These are phyloP conservation scores for Teunomyces stri DNA, from an alignment of 805 yeast species.

Conservation along the genomic window DNA sequence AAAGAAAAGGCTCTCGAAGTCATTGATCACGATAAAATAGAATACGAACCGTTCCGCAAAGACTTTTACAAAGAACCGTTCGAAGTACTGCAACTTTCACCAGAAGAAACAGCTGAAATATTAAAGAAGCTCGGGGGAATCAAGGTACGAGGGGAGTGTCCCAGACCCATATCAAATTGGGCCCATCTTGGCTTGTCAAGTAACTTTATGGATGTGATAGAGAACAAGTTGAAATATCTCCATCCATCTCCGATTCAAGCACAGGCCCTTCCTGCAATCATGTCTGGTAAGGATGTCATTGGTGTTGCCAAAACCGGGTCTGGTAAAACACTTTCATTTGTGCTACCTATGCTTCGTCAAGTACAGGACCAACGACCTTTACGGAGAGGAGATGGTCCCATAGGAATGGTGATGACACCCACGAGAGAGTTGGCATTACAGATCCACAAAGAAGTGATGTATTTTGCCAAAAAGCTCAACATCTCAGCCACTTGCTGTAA, in stretches of 20 bases:
- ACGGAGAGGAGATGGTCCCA: conserved; percentile 56
- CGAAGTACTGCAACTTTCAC: conserved; percentile 47
- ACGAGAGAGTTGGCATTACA: conserved; percentile 91
- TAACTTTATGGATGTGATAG: conserved; percentile 51
- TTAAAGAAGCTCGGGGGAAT: conserved; percentile 61
- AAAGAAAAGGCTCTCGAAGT: conserved; percentile 50
- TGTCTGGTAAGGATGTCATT: conserved; percentile 86
- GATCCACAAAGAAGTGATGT: conserved; percentile 62
- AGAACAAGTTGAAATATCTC: conserved; percentile 48
- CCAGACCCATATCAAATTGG: conserved; percentile 74
- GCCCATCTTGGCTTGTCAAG: conserved; percentile 76
- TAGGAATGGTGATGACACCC: conserved; percentile 80
- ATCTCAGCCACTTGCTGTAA: conserved; percentile 74
- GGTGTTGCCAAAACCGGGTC: conserved; percentile 97
- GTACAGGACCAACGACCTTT: conserved; percentile 67
- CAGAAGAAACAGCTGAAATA: conserved; percentile 54
- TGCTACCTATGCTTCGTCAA: conserved; percentile 82
- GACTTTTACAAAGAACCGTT: conserved; percentile 61
- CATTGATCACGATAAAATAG: conserved; percentile 44
- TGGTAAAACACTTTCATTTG: conserved; percentile 89
- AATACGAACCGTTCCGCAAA: conserved; percentile 56
- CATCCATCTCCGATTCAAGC: conserved; percentile 86
- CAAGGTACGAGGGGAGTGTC: conserved; percentile 59
- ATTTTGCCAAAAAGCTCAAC: conserved; percentile 51
- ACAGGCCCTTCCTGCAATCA: conserved; percentile 85